Percentiles rank a stretch among this genome's conserved stretches.
phyloP scores from a whole-genome alignment of 129 eudicot species.

The Kitagawia praeruptora region DNA sequence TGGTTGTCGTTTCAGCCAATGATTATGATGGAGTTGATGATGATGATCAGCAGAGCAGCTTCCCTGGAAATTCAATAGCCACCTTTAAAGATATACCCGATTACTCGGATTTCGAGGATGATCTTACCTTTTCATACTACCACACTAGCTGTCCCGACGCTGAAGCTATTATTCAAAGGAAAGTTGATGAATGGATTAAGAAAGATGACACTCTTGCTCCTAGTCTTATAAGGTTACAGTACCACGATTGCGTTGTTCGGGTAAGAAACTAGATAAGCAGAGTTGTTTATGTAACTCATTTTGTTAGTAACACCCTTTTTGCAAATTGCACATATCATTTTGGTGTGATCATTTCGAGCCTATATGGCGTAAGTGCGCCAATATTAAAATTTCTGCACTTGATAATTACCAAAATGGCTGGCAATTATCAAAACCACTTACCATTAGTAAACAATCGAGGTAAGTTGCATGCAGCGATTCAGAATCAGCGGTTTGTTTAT shows the following conservation, averaged over 20 bases:
- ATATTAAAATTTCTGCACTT: not conserved
- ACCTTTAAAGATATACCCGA: constrained; percentile 2
- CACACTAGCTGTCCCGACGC: constrained; percentile 32
- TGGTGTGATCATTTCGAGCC: not conserved
- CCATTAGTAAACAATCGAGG: not conserved
- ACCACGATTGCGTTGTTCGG: constrained; percentile 75
- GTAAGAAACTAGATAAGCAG: constrained; percentile 23
- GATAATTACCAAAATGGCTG: not conserved
- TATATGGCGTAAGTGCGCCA: not conserved
- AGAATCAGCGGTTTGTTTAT: not conserved
- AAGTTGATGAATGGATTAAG: constrained; percentile 44
- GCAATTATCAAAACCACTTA: not conserved
- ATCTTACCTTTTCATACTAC: constrained; percentile 37
- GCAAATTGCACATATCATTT: too few relatives aligned
- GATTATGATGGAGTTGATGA: not conserved
- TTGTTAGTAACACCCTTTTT: not conserved
- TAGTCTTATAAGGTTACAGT: constrained; percentile 61
- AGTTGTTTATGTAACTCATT: not conserved
- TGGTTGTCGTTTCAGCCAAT: not conserved
- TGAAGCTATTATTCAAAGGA: constrained; percentile 48
- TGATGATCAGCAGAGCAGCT: not conserved
- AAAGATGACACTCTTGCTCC: constrained; percentile 64
- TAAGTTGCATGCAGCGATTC: not conserved
- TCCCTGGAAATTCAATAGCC: not conserved
- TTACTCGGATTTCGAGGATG: constrained; percentile 19